These are phyloP conservation scores for Ascocoryne sarcoides DNA, from an alignment of 2,329 filamentous ascomycete species.

Conservation along the genomic window DNA sequence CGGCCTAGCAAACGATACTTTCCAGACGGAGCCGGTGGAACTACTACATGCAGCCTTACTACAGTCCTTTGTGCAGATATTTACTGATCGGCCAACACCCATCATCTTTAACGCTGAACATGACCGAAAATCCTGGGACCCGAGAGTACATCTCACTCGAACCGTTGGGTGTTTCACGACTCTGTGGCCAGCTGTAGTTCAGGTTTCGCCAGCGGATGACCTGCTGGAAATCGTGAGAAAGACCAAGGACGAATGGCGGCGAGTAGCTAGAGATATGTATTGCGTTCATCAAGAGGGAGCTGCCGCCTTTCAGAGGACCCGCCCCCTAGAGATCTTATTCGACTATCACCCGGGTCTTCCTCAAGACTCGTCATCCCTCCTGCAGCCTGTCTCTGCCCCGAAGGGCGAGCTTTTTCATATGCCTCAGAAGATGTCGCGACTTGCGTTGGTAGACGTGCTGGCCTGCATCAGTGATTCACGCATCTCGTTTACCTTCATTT, in stretches of 20 bases:
- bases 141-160: constrained; percentile 29
- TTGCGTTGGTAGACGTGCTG: too few relatives aligned
- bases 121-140: constrained; percentile 32
- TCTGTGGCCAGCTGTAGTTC: not conserved
- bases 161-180: constrained; percentile 41
- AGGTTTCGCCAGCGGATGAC: not conserved
- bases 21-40: constrained; percentile 33
- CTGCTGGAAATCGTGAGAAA: constrained; percentile 8
- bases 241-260: constrained; percentile 31
- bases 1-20: constrained; percentile 2
- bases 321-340: constrained; percentile 1
- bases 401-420: too few relatives aligned
- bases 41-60: constrained; percentile 31
- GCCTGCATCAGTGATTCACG: too few relatives aligned
- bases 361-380: too few relatives aligned
- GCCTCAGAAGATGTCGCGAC: too few relatives aligned
- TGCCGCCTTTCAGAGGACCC: constrained; percentile 14
- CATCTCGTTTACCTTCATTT: not conserved
- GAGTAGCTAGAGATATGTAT: constrained; percentile 29
- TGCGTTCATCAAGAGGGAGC: constrained; percentile 27
- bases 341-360: too few relatives aligned
- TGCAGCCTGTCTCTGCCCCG: too few relatives aligned
- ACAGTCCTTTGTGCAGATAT: constrained; percentile 30
- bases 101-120: constrained; percentile 35
- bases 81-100: constrained; percentile 29